These are phyloP conservation scores for Lipomyces anomalus DNA, from an alignment of 805 yeast genomes.

Conservation along the genomic window DNA sequence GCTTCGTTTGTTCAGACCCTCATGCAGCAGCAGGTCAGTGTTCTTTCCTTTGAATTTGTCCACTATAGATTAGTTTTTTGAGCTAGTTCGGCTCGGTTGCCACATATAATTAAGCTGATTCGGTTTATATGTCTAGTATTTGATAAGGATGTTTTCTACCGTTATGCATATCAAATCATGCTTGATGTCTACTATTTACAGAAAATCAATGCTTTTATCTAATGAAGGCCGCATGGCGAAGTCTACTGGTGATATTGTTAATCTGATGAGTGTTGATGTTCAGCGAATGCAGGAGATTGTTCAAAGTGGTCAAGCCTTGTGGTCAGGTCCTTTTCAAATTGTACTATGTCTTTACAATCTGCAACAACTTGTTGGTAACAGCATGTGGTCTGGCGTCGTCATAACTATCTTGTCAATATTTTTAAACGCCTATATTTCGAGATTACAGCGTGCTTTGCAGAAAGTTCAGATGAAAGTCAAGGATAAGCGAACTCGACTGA, in stretches of 20 bases:
- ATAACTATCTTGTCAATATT: conserved; percentile 79
- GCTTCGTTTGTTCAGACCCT: conserved; percentile 58
- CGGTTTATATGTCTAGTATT: too few species aligned
- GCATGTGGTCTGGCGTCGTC: conserved; percentile 89
- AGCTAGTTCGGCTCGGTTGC: too few species aligned
- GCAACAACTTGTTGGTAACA: conserved; percentile 65
- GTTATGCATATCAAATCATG: conserved; percentile 62
- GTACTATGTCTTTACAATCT: conserved; percentile 69
- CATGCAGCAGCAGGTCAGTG: conserved; percentile 55
- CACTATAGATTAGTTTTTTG: too few species aligned
- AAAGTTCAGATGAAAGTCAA: conserved; percentile 83
- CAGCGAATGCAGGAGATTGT: conserved; percentile 56
- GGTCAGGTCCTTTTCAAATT: conserved; percentile 94
- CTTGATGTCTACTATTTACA: conserved; percentile 61
- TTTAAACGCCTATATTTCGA: conserved; percentile 61
- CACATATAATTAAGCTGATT: too few species aligned
- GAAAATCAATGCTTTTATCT: conserved; percentile 63
- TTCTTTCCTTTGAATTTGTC: background rate
- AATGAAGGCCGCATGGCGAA: conserved; percentile 53
- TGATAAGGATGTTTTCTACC: conserved; percentile 41
- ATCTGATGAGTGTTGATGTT: conserved; percentile 72
- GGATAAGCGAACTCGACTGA: conserved; percentile 84
- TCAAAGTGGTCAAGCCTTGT: conserved; percentile 70
- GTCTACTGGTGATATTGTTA: conserved; percentile 74
- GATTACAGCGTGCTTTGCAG: conserved; percentile 63